Evolutionary conservation across 2,329 filamentous ascomycete genomes (phyloP), one percentile per base, ranked within the genome.

Genomic region (Arthroderma sp.): DNA sequence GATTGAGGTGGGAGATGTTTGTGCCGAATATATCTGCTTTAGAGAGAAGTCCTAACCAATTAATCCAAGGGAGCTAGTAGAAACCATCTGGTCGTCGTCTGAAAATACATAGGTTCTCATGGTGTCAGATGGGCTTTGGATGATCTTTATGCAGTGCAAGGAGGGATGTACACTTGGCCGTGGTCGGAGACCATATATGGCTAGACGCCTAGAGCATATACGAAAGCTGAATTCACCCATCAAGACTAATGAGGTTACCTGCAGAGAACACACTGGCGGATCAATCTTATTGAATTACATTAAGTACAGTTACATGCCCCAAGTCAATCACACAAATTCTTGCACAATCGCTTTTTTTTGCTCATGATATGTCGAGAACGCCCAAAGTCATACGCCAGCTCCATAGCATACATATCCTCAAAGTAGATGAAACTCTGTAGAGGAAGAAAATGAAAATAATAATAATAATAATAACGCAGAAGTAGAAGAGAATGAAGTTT

Each of bases 401-500:
- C 47, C 47, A 21, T 51, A 33, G 19, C 41, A 51, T 51, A 51
- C 47, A 51, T 51, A 9, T 51, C 47, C 25, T 51, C 47, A 33
- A 33, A 31, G 39, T 35, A 31, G 19, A 38, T 35, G 33, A 11
- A 33, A 28, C 11, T 21, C 13, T 13, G 43, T 61, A 63, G 60
- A 62, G 51, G 55, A 59, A 58, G 56, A 59, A 55, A 47, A 54
- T 60, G 53, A 58, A 55, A 54, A 56, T 56, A 57, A 60, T 49
- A 51, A 60, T 56, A 41, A 57, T 57, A 56, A 56, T 44, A 31
- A 7, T 31, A 31, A 31, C 28, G 28, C 28, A 59, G 58, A 37
- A 39, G 60, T 33, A 41, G 47, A 33, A 19, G 6, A 31, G 33
- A 33, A 56, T 37, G 15, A 39, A 56, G 35, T 6, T 21, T 17